A percentile compares a stretch with the other conserved stretches of the same genome.
phyloP scores from a whole-genome alignment of 2,329 filamentous ascomycete species.

The Colletotrichum melonis region DNA sequence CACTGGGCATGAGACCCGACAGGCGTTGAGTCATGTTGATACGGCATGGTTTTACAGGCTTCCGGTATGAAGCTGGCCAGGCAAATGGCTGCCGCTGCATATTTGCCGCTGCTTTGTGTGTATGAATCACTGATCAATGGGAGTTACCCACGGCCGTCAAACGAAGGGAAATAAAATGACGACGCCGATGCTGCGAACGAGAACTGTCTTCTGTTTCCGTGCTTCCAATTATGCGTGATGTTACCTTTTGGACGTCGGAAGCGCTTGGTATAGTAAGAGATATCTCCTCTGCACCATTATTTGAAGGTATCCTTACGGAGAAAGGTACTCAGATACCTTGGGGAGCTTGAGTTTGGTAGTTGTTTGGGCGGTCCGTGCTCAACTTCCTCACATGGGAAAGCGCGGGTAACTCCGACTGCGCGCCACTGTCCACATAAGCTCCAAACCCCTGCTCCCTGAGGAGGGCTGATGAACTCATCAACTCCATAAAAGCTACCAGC shows the following conservation, averaged over 20 bases:
- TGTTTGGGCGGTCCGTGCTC: constrained; percentile 16
- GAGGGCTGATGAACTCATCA: constrained; percentile 34
- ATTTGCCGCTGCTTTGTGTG: constrained; percentile 25
- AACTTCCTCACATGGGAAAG: constrained; percentile 24
- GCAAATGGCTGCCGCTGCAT: constrained; percentile 20
- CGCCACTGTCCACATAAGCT: constrained; percentile 29
- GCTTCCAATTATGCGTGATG: background rate
- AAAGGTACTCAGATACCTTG: background rate
- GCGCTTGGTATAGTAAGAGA: background rate
- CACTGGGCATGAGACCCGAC: constrained; percentile 16
- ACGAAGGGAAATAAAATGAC: constrained; percentile 33
- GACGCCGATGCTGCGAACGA: constrained; percentile 15
- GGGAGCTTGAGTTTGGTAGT: background rate
- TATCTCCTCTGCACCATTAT: background rate
- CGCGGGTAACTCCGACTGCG: constrained; percentile 28
- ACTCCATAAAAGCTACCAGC: constrained; percentile 31
- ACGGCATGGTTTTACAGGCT: constrained; percentile 28
- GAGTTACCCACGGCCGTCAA: constrained; percentile 20
- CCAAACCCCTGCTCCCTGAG: constrained; percentile 25
- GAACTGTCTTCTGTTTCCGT: background rate
- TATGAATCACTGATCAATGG: constrained; percentile 34
- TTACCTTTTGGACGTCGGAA: background rate
- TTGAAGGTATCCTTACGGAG: too few species aligned
- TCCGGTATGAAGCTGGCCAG: constrained; percentile 24
- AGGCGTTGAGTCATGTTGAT: constrained; percentile 34